Evolutionary conservation across 2,329 filamentous ascomycete species (phyloP).

Genomic region (Fusarium transvaalense): DNA sequence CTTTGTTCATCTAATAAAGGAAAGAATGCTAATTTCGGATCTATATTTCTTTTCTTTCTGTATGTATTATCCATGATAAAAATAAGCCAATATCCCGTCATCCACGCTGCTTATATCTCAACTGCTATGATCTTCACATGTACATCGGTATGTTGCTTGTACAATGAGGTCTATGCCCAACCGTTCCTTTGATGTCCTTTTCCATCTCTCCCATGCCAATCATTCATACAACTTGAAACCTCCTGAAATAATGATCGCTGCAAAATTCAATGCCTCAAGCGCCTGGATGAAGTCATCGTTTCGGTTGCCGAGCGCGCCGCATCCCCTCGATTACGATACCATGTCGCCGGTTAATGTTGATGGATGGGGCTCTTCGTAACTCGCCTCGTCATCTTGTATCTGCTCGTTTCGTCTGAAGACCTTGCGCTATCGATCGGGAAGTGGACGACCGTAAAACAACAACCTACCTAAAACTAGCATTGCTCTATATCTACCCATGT

Average conservation of each 20-base stretch:
- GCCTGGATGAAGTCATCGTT: background rate
- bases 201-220: background rate
- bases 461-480: background rate
- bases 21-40: constrained; percentile 20
- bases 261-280: constrained; percentile 1
- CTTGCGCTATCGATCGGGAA: constrained; percentile 3
- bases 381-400: constrained; percentile 7
- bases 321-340: background rate
- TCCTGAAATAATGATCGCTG: background rate
- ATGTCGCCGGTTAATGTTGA: background rate
- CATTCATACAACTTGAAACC: background rate
- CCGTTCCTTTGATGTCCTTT: background rate
- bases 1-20: constrained; percentile 1
- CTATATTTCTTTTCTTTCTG: background rate
- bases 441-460: constrained; percentile 5
- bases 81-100: background rate
- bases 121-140: background rate
- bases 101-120: constrained; percentile 1
- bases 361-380: background rate
- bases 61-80: background rate
- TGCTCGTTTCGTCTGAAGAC: constrained; percentile 2
- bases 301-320: background rate
- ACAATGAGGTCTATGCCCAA: background rate
- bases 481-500: constrained; percentile 7
- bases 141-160: background rate